These are phyloP conservation scores for Chytridium lagenaria DNA, from an alignment of 371 early-diverging fungal genomes.

Conservation along the genomic window DNA sequence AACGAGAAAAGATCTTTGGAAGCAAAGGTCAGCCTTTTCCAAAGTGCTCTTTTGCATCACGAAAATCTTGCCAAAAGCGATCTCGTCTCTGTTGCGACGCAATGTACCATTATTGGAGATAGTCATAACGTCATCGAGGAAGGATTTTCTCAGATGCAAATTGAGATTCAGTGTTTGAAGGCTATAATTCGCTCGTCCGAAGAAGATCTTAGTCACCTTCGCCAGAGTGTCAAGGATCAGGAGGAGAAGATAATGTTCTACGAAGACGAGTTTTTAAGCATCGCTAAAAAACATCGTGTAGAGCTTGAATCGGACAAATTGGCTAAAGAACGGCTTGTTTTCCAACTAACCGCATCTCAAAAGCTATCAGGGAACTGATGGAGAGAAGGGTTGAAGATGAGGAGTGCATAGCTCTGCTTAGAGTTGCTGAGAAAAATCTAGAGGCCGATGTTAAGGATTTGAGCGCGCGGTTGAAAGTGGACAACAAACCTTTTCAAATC, in stretches of 20 bases:
- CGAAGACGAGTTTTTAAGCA: background rate
- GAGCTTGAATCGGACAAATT: background rate
- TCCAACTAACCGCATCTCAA: background rate
- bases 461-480: background rate
- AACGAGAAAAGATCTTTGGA: background rate
- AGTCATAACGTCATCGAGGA: background rate
- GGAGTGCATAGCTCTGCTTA: too few relatives aligned
- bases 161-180: background rate
- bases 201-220: background rate
- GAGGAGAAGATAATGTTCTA: background rate
- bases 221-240: background rate
- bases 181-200: background rate
- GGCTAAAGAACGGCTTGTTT: background rate
- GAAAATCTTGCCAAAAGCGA: background rate
- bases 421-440: too few relatives aligned
- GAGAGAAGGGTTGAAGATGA: background rate
- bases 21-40: background rate
- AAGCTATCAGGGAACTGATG: background rate
- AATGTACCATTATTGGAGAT: background rate
- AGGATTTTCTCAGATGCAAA: background rate
- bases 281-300: background rate
- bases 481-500: background rate
- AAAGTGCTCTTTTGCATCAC: background rate
- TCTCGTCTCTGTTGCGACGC: background rate
- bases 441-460: too few relatives aligned